Base-by-base conservation (phyloP, 75 land plant genomes). In the Ceratopteris richardii region DNA sequence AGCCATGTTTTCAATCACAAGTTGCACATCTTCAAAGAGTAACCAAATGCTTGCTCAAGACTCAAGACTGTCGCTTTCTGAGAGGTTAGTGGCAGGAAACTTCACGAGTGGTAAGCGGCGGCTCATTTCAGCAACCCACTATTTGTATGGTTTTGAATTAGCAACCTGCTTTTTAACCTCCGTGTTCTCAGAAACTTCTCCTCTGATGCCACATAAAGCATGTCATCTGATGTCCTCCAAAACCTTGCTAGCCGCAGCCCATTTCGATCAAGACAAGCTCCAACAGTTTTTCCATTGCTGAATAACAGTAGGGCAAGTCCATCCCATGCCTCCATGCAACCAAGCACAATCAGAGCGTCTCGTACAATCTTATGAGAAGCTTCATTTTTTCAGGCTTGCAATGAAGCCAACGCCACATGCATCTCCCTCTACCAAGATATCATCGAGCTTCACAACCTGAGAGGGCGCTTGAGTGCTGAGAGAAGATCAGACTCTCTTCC, bases 371-470 rank as follows among this genome's bases (percentile, higher is more conserved):
- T n/a, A n/a, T n/a, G n/a, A n/a, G n/a, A n/a, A n/a, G n/a, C n/a
- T 47, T 75, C 69, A 52, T 90, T 82, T 25, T 71, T 73, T n/a
- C 54, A 90, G 63, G 74, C 80, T 90, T 36, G 98, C 98, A 61
- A 94, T 79, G 64, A 89, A 94, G 30, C 98, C 98, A 62, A 94
- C 98, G 28, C 98, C 98, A 79, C 98, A 94, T 10, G 91, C 98
- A 62, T 95, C 98, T 62, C 91, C 81, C 62, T 94, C 96, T n/a
- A n/a, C n/a, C n/a, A n/a, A n/a, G n/a, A n/a, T n/a, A n/a, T n/a
- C n/a, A n/a, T n/a, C n/a, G n/a, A 94, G 66, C 56, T 79, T 69
- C 33, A 68, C 96, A 61, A 80, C 87, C 98, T 85, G 62, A 46
- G 37, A 33, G 9, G 9, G 37, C 9, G 37, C 37, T 33, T 33